Evolutionary conservation across 2,329 filamentous ascomycete species (phyloP).

Genomic region (Neurospora sp.): DNA sequence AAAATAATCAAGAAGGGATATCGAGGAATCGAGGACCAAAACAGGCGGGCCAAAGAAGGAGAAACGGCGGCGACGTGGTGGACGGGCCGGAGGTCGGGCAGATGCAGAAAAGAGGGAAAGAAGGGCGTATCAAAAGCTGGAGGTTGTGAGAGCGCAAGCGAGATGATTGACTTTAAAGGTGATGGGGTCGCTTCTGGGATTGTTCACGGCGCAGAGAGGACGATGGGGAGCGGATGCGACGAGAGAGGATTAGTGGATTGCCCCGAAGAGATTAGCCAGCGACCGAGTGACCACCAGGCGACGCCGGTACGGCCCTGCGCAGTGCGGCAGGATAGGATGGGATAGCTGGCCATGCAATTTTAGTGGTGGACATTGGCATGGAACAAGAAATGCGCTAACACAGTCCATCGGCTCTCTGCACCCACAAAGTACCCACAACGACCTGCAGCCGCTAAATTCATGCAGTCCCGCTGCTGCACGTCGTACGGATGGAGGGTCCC

Average conservation of each 20-base stretch:
- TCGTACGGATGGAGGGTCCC: neutral
- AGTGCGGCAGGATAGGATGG: conserved; percentile 15
- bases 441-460: conserved; percentile 8
- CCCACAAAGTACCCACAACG: conserved; percentile 5
- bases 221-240: conserved; percentile 8
- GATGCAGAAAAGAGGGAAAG: conserved; percentile 17
- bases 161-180: conserved; percentile 39
- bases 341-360: conserved; percentile 17
- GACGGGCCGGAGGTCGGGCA: conserved; percentile 15
- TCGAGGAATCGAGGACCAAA: conserved; percentile 10
- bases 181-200: conserved; percentile 28
- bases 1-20: conserved; percentile 10
- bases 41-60: conserved; percentile 10
- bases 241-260: conserved; percentile 31
- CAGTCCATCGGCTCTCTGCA: conserved; percentile 8
- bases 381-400: conserved; percentile 9
- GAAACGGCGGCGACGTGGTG: conserved; percentile 8
- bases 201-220: conserved; percentile 17
- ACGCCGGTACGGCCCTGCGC: neutral
- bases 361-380: neutral
- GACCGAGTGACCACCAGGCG: conserved; percentile 7
- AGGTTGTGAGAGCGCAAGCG: conserved; percentile 38
- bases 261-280: conserved; percentile 32
- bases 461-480: conserved; percentile 11
- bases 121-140: conserved; percentile 35